Evolutionary conservation across 139 green algal species (phyloP).

Genomic region (Coelastrella sp.): DNA sequence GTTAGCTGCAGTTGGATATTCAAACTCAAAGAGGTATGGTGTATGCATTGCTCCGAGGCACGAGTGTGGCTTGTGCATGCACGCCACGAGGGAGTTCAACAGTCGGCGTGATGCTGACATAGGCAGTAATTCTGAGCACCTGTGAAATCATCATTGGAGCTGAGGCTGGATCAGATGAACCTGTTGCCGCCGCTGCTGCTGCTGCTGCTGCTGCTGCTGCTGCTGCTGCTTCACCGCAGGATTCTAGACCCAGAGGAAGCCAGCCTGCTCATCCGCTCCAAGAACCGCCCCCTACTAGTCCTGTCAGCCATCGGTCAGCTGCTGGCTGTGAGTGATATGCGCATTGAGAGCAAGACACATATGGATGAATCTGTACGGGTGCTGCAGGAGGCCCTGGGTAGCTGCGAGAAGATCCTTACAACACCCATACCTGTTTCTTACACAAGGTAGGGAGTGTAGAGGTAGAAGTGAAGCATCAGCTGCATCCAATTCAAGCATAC

Average conservation of each 20-base stretch:
- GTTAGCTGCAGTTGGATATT: too few species aligned
- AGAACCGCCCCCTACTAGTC: constrained; percentile 21
- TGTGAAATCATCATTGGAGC: too few species aligned
- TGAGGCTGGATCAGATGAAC: too few species aligned
- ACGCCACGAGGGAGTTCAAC: too few species aligned
- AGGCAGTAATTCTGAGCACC: background rate
- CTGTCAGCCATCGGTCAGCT: constrained; percentile 37
- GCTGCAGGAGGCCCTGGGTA: constrained; percentile 24
- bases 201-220: background rate
- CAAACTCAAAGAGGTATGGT: too few species aligned
- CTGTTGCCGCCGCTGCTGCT: background rate
- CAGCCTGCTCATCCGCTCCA: constrained; percentile 9
- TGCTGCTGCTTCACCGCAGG: background rate
- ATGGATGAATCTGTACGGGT: constrained; percentile 44
- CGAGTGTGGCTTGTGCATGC: too few species aligned
- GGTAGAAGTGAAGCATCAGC: background rate
- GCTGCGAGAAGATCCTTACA: constrained; percentile 44
- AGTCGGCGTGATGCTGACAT: background rate
- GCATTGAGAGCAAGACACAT: constrained; percentile 49
- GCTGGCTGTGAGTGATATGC: constrained; percentile 27
- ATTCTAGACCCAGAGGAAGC: constrained; percentile 32
- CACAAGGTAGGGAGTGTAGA: constrained; percentile 21
- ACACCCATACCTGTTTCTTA: constrained; percentile 50
- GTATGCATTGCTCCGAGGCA: too few species aligned
- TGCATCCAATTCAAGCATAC: background rate